Evolutionary conservation across 2,329 filamentous ascomycete species (phyloP), one percentile per base, ranked within the genome.

Genomic region (Graphiopsis chlorocephala): DNA sequence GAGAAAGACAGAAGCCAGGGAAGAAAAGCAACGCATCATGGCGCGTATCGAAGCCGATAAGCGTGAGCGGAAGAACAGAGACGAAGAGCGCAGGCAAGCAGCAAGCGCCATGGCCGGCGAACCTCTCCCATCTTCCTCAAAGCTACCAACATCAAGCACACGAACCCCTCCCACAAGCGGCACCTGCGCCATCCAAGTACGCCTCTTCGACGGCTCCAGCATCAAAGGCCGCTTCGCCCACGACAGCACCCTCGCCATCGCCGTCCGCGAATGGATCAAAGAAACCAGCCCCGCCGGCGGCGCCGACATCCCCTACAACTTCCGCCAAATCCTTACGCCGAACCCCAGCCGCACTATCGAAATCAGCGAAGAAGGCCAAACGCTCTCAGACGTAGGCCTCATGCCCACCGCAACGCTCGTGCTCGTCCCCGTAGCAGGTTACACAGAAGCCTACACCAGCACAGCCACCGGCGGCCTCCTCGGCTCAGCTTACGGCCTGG

Each of bases 261-360:
- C 91, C 50, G 88, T 98, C 0, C 85, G 94, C 8, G 78, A 82
- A 7, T 97, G 92, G 91, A 84, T 98, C 8, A 90, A 94, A 63
- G 80, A 84, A 64, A 67, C 80, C 76, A 12, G 70, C 7, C 65
- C 66, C 23, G 84, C 86, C 50, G 84, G 83, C 23, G 65, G 62
- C 20, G 67, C 67, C 50, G 65, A 71, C 61, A 65, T 68, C 45
- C 91, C 92, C 0, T 98, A 93, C 76, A 90, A 85, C 14, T 93
- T 98, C 79, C 92, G 93, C 73, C 87, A 96, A 56, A 88, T 97
- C 38, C 83, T 96, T 2, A 88, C 90, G 0, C 93, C 93, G 0
- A 79, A 87, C 23, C 91, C 92, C 1, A 95, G 89, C 74, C 87
- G 86, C 68, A 86, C 85, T 11, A 88, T 98, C 65, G 88, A 90